phyloP scores from a whole-genome alignment of 768 basidiomycete species.

The Mycena polygramma region DNA sequence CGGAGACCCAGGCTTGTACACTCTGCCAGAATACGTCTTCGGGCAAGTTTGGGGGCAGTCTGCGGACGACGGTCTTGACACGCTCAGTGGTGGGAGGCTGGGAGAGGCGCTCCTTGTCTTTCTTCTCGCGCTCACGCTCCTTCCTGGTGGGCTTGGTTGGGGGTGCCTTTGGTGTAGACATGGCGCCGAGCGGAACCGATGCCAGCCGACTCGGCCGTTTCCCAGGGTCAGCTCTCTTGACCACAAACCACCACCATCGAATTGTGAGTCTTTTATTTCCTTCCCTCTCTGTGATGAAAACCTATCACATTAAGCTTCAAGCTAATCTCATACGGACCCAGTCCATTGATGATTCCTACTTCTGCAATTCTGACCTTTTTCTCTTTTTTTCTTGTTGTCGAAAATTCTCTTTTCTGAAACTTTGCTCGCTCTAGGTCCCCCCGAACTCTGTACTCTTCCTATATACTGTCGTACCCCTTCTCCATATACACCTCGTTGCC shows the following conservation, averaged over 20 bases:
- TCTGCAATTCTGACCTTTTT: constrained; percentile 70
- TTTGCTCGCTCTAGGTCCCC: neutral
- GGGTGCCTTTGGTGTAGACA: constrained; percentile 23
- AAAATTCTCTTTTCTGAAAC: constrained; percentile 15
- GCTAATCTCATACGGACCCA: constrained; percentile 70
- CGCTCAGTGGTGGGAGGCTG: constrained; percentile 59
- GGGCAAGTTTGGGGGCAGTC: constrained; percentile 92
- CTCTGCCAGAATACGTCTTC: constrained; percentile 96
- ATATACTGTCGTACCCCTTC: too few species aligned
- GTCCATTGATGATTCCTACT: constrained; percentile 63
- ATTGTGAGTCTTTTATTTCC: constrained; percentile 15
- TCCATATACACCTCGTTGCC: too few species aligned
- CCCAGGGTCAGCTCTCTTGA: neutral
- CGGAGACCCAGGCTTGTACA: constrained; percentile 85
- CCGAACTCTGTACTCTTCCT: neutral
- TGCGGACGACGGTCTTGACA: constrained; percentile 88
- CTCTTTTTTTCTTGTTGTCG: constrained; percentile 20
- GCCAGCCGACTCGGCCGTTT: constrained; percentile 6
- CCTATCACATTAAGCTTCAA: constrained; percentile 65
- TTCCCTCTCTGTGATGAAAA: constrained; percentile 59
- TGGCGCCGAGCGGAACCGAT: constrained; percentile 12
- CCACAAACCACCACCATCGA: constrained; percentile 17
- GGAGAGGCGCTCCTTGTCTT: constrained; percentile 50
- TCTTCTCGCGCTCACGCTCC: constrained; percentile 52
- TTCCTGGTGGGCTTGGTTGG: constrained; percentile 52